Percentiles rank a stretch among this genome's conserved stretches.
Evolutionary conservation across 805 yeast genomes (phyloP).

Genomic region (Teunomyces barrocoloradensis): DNA sequence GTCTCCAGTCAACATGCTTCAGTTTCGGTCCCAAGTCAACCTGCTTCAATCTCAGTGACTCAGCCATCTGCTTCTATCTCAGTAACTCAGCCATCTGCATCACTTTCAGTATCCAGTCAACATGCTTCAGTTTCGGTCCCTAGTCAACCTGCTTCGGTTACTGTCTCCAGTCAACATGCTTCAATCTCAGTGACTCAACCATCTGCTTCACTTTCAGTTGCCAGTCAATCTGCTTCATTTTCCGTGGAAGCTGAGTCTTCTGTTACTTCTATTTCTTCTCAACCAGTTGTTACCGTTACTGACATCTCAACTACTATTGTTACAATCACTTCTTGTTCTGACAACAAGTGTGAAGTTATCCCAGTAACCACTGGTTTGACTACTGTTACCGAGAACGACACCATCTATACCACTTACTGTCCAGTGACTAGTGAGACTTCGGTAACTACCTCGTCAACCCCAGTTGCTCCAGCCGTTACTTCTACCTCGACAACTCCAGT

Average conservation of each 20-base stretch:
- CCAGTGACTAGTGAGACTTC: not conserved
- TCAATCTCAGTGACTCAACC: not conserved
- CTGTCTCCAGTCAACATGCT: not conserved
- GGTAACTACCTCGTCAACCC: not conserved
- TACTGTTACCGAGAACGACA: conserved; percentile 26
- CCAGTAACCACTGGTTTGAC: conserved; percentile 33
- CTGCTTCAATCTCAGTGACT: not conserved
- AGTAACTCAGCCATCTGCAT: too few relatives aligned
- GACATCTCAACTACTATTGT: conserved; percentile 14
- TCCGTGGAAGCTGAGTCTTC: conserved; percentile 16
- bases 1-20: not conserved
- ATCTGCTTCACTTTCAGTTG: not conserved
- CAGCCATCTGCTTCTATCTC: too few relatives aligned
- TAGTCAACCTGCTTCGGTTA: not conserved
- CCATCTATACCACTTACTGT: conserved; percentile 10
- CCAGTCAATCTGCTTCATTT: conserved; percentile 1
- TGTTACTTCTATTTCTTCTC: not conserved
- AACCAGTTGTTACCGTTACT: conserved; percentile 12
- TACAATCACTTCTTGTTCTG: conserved; percentile 11
- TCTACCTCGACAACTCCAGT: conserved; percentile 5
- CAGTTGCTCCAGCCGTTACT: not conserved
- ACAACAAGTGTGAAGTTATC: conserved; percentile 22
- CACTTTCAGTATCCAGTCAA: not conserved
- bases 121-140: not conserved
- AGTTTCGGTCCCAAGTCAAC: not conserved